Conservation (phyloP, 106 monocot genomes). For the Allium fistulosum region DNA sequence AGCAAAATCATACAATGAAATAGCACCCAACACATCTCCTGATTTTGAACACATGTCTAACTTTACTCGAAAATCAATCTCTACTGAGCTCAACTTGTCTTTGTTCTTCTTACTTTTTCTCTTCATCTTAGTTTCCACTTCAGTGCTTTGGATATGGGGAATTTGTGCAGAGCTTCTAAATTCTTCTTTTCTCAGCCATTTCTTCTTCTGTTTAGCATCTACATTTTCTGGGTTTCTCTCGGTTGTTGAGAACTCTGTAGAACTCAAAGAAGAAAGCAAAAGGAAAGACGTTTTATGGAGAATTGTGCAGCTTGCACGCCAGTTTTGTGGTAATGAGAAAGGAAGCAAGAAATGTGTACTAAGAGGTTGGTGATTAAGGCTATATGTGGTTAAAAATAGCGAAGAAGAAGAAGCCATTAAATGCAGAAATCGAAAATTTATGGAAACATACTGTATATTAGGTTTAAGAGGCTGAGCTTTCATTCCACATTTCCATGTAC, state of each 20-base stretch:
- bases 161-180: neutral
- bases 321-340: neutral
- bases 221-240: neutral
- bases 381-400: no score
- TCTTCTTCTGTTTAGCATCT: neutral
- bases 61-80: slow-evolving; percentile 3
- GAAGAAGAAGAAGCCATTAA: no score
- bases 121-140: neutral
- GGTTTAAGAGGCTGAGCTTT: no score
- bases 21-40: slow-evolving; percentile 62
- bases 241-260: neutral
- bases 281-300: neutral
- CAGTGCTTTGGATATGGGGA: no score
- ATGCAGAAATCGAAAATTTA: no score
- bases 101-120: neutral
- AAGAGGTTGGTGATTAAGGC: neutral
- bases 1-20: slow-evolving; percentile 45
- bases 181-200: neutral
- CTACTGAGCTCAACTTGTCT: neutral
- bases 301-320: neutral
- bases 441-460: no score
- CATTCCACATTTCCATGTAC: no score
- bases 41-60: slow-evolving; percentile 72
- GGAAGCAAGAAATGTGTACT: neutral
- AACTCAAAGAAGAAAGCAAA: slow-evolving; percentile 1